phyloP scores from a whole-genome alignment of 2,329 filamentous ascomycete species.

The Xylaria sp. region DNA sequence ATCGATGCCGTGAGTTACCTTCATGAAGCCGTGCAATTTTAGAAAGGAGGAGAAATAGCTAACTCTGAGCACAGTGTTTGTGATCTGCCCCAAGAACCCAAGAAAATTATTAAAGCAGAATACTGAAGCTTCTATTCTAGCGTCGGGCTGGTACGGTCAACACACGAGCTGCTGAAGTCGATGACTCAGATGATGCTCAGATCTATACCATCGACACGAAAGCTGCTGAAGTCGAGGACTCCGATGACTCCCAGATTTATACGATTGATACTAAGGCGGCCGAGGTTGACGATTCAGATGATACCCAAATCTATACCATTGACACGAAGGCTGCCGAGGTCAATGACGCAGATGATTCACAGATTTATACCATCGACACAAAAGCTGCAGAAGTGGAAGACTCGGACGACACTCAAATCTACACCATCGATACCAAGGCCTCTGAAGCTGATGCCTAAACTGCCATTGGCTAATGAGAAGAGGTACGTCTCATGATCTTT shows the following conservation, averaged over 20 bases:
- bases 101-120: too few relatives aligned
- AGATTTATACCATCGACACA: not conserved
- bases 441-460: too few relatives aligned
- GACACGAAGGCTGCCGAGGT: not conserved
- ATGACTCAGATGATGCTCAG: slow-evolving; percentile 2
- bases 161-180: not conserved
- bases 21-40: not conserved
- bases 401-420: too few relatives aligned
- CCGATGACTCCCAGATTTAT: not conserved
- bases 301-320: slow-evolving; percentile 10
- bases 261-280: not conserved
- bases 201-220: slow-evolving; percentile 12
- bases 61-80: not conserved
- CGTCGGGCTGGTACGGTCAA: not conserved
- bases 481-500: too few relatives aligned
- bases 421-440: too few relatives aligned
- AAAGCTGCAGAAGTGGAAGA: not conserved
- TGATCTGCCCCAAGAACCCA: not conserved
- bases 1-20: not conserved
- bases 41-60: not conserved
- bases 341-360: not conserved
- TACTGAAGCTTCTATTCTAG: slow-evolving; percentile 1
- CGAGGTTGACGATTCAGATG: not conserved
- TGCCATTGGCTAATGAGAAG: too few relatives aligned
- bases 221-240: not conserved